A percentile compares a stretch with the other conserved stretches of the same genome.
Evolutionary conservation across 108 stramenopile genomes (phyloP).

Genomic region (Pinguiococcus pyrenoidosus): DNA sequence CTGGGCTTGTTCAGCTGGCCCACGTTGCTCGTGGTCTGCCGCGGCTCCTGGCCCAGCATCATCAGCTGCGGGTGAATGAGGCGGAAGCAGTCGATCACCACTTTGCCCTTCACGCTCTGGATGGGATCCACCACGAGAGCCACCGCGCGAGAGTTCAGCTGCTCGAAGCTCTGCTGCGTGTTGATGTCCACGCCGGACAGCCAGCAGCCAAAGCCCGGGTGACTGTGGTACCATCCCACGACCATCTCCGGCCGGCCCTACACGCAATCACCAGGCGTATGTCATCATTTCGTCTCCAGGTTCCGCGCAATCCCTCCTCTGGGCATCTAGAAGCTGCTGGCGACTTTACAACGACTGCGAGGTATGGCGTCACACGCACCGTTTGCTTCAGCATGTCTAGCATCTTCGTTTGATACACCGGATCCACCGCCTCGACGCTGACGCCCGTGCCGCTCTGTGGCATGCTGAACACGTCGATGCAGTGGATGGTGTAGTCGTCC

Average conservation of each 20-base stretch:
- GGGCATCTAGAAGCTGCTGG: too few relatives aligned
- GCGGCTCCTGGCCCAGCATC: constrained; percentile 92
- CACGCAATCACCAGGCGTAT: too few relatives aligned
- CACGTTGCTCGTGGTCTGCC: constrained; percentile 95
- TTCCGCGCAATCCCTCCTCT: too few relatives aligned
- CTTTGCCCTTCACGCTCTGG: constrained; percentile 98
- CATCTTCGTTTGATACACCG: constrained; percentile 97
- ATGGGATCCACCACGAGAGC: constrained; percentile 98
- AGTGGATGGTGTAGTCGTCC: constrained; percentile 97
- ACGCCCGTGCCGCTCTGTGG: constrained; percentile 94
- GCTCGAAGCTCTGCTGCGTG: constrained; percentile 92
- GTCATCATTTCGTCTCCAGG: too few relatives aligned
- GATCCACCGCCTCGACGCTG: constrained; percentile 95
- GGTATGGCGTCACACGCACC: too few relatives aligned
- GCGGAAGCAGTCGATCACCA: constrained; percentile 97
- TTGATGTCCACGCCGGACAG: constrained; percentile 92
- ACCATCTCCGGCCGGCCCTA: constrained; percentile 81
- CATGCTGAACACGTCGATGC: constrained; percentile 99
- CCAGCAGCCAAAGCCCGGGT: constrained; percentile 99
- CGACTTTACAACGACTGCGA: too few relatives aligned
- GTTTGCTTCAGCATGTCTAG: constrained; percentile 98
- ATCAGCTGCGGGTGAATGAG: constrained; percentile 93
- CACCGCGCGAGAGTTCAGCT: constrained; percentile 80
- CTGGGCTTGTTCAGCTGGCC: constrained; percentile 97
- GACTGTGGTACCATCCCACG: constrained; percentile 86